Percentiles rank a stretch among this genome's conserved stretches.
phyloP scores from a whole-genome alignment of 2,329 filamentous ascomycete species.

The Macroventuria anomochaeta region DNA sequence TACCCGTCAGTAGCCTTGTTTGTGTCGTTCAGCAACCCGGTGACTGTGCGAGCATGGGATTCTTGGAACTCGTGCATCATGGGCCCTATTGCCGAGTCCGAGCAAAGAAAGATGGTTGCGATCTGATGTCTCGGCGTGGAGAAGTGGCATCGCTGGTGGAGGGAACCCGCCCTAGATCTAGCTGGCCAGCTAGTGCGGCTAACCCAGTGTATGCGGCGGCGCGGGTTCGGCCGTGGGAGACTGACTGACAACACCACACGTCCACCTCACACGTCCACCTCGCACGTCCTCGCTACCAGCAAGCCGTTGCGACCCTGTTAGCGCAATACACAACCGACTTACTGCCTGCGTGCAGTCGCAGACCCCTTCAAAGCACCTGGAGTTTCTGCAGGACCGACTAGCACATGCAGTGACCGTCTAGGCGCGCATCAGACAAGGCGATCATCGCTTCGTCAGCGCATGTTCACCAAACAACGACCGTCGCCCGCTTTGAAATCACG shows the following conservation, averaged over 20 bases:
- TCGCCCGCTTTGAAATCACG: not conserved
- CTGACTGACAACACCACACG: not conserved
- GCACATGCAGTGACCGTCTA: constrained; percentile 1
- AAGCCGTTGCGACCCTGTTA: not conserved
- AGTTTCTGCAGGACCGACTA: not conserved
- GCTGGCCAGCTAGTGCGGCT: not conserved
- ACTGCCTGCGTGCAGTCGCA: not conserved
- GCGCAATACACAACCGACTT: not conserved
- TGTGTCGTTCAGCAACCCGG: constrained; percentile 2
- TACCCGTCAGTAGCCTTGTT: constrained; percentile 15
- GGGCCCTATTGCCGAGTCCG: constrained; percentile 3
- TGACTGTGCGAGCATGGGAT: constrained; percentile 7
- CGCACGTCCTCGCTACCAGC: not conserved
- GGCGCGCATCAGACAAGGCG: constrained; percentile 10
- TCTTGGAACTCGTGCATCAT: constrained; percentile 3
- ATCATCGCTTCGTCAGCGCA: constrained; percentile 3
- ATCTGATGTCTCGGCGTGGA: constrained; percentile 12
- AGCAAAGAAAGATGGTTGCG: not conserved
- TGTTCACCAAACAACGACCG: not conserved
- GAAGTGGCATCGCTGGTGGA: not conserved
- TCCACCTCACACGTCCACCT: not conserved
- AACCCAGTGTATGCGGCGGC: constrained; percentile 1
- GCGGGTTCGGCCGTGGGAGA: constrained; percentile 2
- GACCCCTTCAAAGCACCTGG: too few species aligned
- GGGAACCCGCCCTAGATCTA: not conserved